Conservation (phyloP, 192 early-diverging fungal genomes). For the Podochytrium sp. region DNA sequence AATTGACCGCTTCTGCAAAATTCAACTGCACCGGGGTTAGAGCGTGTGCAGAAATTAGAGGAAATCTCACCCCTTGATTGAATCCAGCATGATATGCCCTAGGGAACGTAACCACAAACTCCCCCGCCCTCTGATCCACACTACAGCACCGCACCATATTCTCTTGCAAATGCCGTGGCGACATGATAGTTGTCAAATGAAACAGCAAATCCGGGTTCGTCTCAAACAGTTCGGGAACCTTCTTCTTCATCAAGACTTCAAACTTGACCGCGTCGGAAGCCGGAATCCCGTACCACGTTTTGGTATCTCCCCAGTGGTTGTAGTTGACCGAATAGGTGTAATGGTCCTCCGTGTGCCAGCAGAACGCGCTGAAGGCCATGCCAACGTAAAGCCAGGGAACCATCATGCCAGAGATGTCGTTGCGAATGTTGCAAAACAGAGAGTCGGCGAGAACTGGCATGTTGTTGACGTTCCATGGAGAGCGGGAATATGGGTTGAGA, state of each 20-base stretch:
- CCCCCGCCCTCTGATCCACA: constrained; percentile 87
- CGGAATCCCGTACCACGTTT: constrained; percentile 98
- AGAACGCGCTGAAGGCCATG: constrained; percentile 94
- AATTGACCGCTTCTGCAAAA: constrained; percentile 96
- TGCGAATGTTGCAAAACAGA: constrained; percentile 84
- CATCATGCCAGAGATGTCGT: constrained; percentile 97
- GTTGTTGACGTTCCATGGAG: constrained; percentile 89
- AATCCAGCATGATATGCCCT: constrained; percentile 95
- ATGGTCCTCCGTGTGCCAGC: constrained; percentile 99
- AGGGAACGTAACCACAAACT: constrained; percentile 95
- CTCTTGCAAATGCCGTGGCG: constrained; percentile 71
- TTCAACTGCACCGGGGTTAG: constrained; percentile 87
- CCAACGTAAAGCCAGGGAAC: constrained; percentile 97
- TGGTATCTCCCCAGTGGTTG: constrained; percentile 91
- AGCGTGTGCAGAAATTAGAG: too few relatives aligned
- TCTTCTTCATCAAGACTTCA: constrained; percentile 78
- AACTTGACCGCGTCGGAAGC: constrained; percentile 77
- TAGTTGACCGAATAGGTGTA: constrained; percentile 98
- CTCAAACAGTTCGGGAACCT: constrained; percentile 87
- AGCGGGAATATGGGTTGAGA: constrained; percentile 64
- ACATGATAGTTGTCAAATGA: constrained; percentile 92
- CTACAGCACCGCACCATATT: constrained; percentile 78
- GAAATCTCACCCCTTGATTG: constrained; percentile 92
- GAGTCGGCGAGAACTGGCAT: constrained; percentile 81
- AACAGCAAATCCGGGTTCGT: constrained; percentile 90